Base-by-base conservation (phyloP, 176 grass and related monocot genomes). In the Oryza coarctata region DNA sequence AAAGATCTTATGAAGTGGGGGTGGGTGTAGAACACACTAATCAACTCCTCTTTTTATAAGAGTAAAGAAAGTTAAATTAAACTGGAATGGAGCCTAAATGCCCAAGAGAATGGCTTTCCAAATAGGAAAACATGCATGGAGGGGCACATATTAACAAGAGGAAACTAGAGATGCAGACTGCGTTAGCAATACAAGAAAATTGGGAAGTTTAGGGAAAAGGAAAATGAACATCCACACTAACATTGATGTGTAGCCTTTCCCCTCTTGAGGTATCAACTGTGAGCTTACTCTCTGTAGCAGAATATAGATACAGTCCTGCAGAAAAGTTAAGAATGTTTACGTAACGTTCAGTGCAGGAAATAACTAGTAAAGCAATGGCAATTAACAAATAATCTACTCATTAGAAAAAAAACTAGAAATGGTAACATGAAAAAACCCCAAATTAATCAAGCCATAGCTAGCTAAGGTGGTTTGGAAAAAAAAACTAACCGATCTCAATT, bases 241-340 rank as follows among this genome's bases (percentile, higher is more conserved):
- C 96, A 81, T 96, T 99, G 47, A 99, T 95, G 67, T 87, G 90
- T 20, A 99, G 87, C 69, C 91, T 92, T 86, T 99, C 97, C 34
- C 97, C 97, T 91, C 97, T 95, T 69, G 97, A 99, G 43, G 91
- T 99, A 84, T 99, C 97, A 80, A 99, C 97, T 47, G 90, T 93
- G 47, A 99, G 87, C 85, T 99, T 95, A 65, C 93, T 99, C 66
- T 95, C 93, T 64, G 91, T 99, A 17, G 93, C 91, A 35, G 93
- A 89, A 84, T 87, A 95, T 65, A 99, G 77, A 88, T 99, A 99
- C 73, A 99, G 75, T 40, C 95, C 95, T 98, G 74, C 75, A 98
- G 43, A 80, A 78, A 84, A 36, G 68, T 61, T 80, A 82, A 22
- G 14, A 71, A 36, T 70, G 64, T 78, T 45, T 20, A 52, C 18